Percentiles rank a stretch among this genome's conserved stretches.
phyloP scores from a whole-genome alignment of 2,329 filamentous ascomycete species.

The Apiospora arundinis region DNA sequence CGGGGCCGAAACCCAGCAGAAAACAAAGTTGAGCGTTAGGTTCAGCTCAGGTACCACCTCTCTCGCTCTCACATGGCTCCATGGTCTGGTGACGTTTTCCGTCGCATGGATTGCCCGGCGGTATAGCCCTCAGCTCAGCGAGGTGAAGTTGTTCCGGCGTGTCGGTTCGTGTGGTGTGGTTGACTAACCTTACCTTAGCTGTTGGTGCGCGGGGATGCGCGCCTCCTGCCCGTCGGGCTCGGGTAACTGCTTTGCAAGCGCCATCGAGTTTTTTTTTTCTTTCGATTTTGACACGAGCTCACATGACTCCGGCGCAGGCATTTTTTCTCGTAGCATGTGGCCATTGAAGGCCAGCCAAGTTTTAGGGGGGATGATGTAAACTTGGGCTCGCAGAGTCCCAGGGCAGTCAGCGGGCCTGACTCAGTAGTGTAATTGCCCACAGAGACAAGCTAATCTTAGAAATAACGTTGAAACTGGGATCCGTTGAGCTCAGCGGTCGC shows the following conservation, averaged over 20 bases:
- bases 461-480: constrained; percentile 14
- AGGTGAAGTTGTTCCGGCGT: neutral
- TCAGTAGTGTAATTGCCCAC: neutral
- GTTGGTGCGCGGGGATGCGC: constrained; percentile 8
- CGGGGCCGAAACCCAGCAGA: neutral
- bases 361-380: neutral
- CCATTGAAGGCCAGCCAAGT: neutral
- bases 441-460: constrained; percentile 18
- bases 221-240: constrained; percentile 10
- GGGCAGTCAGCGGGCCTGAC: neutral
- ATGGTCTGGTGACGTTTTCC: neutral
- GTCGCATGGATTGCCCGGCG: neutral
- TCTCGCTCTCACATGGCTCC: constrained; percentile 8
- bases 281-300: neutral
- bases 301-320: neutral
- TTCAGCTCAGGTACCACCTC: constrained; percentile 5
- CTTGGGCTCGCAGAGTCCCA: neutral
- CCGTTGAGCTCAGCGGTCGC: neutral
- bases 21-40: neutral
- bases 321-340: neutral
- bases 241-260: constrained; percentile 9
- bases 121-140: neutral
- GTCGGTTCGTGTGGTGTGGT: neutral
- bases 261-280: neutral
- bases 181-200: neutral